Evolutionary conservation across 768 basidiomycete species (phyloP).

Genomic region (Rhizopogon roseolus): DNA sequence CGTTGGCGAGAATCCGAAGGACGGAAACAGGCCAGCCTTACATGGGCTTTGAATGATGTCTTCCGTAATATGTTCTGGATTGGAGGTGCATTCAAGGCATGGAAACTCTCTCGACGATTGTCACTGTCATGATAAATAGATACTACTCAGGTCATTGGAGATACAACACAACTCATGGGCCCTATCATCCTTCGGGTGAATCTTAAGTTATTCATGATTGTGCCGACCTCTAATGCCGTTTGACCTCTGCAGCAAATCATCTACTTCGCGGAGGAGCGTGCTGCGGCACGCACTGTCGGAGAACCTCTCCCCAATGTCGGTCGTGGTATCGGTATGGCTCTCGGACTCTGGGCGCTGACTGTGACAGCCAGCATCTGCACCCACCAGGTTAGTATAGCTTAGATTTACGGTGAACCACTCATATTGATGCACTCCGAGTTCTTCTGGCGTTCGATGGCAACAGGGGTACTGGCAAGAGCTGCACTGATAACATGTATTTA

Average conservation of each 20-base stretch:
- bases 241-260: conserved; percentile 44
- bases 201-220: neutral
- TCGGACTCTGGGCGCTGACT: no score
- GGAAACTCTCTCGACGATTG: neutral
- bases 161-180: conserved; percentile 57
- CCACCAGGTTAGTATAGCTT: conserved; percentile 44
- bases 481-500: conserved; percentile 70
- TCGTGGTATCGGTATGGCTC: no score
- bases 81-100: conserved; percentile 57
- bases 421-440: conserved; percentile 33
- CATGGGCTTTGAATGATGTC: conserved; percentile 58
- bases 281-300: conserved; percentile 33
- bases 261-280: conserved; percentile 49
- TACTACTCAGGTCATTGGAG: conserved; percentile 47
- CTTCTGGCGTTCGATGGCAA: conserved; percentile 67
- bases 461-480: conserved; percentile 60
- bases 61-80: conserved; percentile 58
- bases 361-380: conserved; percentile 51
- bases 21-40: conserved; percentile 44
- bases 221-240: neutral
- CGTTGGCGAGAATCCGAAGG: conserved; percentile 44
- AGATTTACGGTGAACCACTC: neutral
- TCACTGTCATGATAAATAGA: neutral
- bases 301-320: conserved; percentile 39
- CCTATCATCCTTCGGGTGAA: conserved; percentile 56